Evolutionary conservation across 257 asterid genomes (phyloP).

Genomic region (Solanum arcanum): DNA sequence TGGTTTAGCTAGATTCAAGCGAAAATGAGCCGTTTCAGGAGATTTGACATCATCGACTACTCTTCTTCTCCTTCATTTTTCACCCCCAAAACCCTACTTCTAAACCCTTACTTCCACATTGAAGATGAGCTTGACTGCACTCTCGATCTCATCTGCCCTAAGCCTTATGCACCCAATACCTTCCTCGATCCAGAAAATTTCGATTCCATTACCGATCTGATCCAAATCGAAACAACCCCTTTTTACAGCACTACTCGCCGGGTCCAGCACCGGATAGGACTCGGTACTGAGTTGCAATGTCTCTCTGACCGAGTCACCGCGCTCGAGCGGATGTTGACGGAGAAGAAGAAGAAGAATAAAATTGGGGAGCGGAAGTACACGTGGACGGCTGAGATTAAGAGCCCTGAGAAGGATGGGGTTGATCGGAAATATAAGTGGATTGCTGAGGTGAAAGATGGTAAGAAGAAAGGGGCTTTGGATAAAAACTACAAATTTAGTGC

Average conservation of each 20-base stretch:
- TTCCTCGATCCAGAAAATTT: slow-evolving; percentile 19
- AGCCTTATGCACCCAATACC: not conserved
- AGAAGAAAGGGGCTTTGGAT: slow-evolving; percentile 34
- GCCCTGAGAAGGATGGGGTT: slow-evolving; percentile 34
- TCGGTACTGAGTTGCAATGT: slow-evolving; percentile 23
- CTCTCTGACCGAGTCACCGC: slow-evolving; percentile 67
- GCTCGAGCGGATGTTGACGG: slow-evolving; percentile 30
- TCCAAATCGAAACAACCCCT: slow-evolving; percentile 56
- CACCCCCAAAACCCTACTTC: slow-evolving; percentile 19
- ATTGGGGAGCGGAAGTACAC: slow-evolving; percentile 66
- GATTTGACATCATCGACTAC: slow-evolving; percentile 49
- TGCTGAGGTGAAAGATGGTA: slow-evolving; percentile 54
- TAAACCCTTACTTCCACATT: slow-evolving; percentile 17
- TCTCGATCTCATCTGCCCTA: slow-evolving; percentile 30
- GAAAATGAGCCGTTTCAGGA: slow-evolving; percentile 46
- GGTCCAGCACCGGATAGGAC: slow-evolving; percentile 26
- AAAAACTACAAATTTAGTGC: slow-evolving; percentile 54
- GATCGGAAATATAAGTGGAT: slow-evolving; percentile 68
- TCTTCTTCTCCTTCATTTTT: slow-evolving; percentile 29
- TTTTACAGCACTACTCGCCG: slow-evolving; percentile 38
- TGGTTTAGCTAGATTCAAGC: not conserved
- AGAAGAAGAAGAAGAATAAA: slow-evolving; percentile 7
- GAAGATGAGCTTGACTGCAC: slow-evolving; percentile 33
- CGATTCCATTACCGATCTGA: slow-evolving; percentile 59
- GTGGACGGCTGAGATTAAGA: slow-evolving; percentile 80